Conservation (phyloP, 257 asterid species). For the Eucommia ulmoides region DNA sequence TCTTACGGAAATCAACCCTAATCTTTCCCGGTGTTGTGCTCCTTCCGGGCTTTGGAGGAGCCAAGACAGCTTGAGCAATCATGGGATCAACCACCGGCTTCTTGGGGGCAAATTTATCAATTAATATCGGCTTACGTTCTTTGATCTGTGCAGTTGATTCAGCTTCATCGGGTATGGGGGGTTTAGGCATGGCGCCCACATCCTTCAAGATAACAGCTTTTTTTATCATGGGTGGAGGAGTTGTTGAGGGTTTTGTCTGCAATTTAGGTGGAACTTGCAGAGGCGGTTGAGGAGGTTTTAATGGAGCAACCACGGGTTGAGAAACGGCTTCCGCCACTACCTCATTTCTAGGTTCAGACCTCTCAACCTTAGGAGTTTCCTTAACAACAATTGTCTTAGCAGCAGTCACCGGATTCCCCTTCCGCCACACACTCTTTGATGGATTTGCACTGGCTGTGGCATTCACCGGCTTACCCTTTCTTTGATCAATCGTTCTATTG, state of each 20-base stretch:
- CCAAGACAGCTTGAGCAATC: conserved; percentile 65
- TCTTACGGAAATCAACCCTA: conserved; percentile 63
- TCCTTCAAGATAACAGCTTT: conserved; percentile 81
- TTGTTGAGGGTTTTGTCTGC: conserved; percentile 66
- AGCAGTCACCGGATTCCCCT: conserved; percentile 81
- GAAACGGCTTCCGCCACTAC: conserved; percentile 25
- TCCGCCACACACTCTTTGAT: conserved; percentile 85
- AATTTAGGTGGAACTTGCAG: conserved; percentile 47
- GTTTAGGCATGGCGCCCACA: conserved; percentile 46
- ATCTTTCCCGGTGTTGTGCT: conserved; percentile 48
- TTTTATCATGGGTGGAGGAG: conserved; percentile 39
- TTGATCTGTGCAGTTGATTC: conserved; percentile 31
- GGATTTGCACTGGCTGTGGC: conserved; percentile 40
- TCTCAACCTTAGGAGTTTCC: conserved; percentile 20
- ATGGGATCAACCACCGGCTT: conserved; percentile 67
- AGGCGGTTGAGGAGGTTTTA: conserved; percentile 44
- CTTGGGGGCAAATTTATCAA: conserved; percentile 92
- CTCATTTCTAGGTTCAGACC: conserved; percentile 15
- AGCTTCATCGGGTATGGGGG: conserved; percentile 28
- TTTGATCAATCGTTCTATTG: conserved; percentile 22
- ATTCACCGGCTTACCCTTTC: conserved; percentile 38
- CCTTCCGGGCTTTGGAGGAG: conserved; percentile 69
- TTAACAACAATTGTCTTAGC: conserved; percentile 45
- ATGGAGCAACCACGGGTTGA: conserved; percentile 32
- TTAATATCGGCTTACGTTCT: conserved; percentile 77